Evolutionary conservation across 1,139 yeast species (phyloP).

Genomic region (Scheffersomyces illinoinensis): DNA sequence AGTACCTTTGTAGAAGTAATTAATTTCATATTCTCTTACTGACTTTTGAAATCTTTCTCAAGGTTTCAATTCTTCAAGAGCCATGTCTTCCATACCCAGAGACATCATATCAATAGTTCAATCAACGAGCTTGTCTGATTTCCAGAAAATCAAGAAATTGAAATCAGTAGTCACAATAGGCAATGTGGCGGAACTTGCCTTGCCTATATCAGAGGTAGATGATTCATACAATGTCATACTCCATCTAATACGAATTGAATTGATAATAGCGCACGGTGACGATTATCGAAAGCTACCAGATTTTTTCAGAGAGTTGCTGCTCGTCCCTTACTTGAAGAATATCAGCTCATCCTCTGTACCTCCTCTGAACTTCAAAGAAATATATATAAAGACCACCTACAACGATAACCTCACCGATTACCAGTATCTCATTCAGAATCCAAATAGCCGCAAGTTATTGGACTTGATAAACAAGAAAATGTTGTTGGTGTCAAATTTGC

Average conservation of each 20-base stretch:
- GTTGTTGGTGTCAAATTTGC: constrained; percentile 22
- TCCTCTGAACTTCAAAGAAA: constrained; percentile 1
- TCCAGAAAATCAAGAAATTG: not conserved
- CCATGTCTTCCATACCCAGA: not conserved
- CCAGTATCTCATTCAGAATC: constrained; percentile 24
- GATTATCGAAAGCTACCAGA: not conserved
- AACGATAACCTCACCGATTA: constrained; percentile 33
- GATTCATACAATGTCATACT: not conserved
- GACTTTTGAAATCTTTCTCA: not conserved
- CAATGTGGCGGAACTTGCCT: not conserved
- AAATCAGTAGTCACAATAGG: not conserved
- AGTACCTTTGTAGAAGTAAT: not conserved
- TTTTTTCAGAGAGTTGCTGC: not conserved
- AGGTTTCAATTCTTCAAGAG: not conserved
- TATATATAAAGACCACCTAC: constrained; percentile 13
- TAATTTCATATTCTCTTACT: not conserved
- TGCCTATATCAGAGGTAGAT: not conserved
- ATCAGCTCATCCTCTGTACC: not conserved
- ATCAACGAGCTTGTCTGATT: not conserved
- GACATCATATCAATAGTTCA: not conserved
- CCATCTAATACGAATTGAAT: not conserved
- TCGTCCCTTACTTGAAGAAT: not conserved
- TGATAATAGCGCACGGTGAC: not conserved
- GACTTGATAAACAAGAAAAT: constrained; percentile 43
- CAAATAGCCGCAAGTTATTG: constrained; percentile 23